A percentile compares a stretch with the other conserved stretches of the same genome.
These are phyloP conservation scores for Ophiostoma sp. DNA, from an alignment of 2,329 filamentous ascomycete genomes.

Conservation along the genomic window DNA sequence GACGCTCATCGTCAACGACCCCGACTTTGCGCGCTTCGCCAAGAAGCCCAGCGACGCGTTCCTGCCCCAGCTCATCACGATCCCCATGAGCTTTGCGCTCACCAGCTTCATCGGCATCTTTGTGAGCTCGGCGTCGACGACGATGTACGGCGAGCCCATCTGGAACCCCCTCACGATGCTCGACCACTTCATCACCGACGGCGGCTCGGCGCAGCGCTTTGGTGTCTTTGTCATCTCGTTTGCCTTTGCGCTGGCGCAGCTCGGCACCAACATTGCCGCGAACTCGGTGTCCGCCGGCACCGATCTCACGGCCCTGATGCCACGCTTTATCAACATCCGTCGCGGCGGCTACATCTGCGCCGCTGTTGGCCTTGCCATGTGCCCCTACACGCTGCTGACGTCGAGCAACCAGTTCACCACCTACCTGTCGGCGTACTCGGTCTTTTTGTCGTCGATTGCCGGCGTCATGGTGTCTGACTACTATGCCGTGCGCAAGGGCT, in stretches of 20 bases:
- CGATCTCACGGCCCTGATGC: conserved; percentile 73
- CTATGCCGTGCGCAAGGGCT: conserved; percentile 77
- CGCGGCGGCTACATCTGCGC: conserved; percentile 85
- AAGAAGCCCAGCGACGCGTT: conserved; percentile 26
- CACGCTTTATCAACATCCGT: conserved; percentile 76
- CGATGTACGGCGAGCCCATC: conserved; percentile 61
- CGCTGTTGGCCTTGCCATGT: conserved; percentile 73
- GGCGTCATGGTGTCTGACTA: conserved; percentile 90
- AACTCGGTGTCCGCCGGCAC: conserved; percentile 81
- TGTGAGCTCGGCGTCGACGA: conserved; percentile 65
- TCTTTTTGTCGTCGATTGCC: conserved; percentile 89
- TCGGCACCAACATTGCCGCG: conserved; percentile 82
- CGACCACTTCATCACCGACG: conserved; percentile 61
- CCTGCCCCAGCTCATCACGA: conserved; percentile 33
- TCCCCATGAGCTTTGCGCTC: conserved; percentile 62
- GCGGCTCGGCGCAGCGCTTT: conserved; percentile 62
- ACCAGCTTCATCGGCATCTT: conserved; percentile 82
- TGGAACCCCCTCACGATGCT: conserved; percentile 70
- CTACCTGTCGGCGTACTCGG: conserved; percentile 85
- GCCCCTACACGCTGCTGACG: conserved; percentile 74
- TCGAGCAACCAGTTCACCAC: conserved; percentile 79
- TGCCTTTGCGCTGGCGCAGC: conserved; percentile 70
- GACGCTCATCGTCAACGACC: conserved; percentile 35
- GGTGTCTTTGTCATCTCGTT: conserved; percentile 68
- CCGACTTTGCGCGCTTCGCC: conserved; percentile 38